Conservation (phyloP, 148 eudicot species). For the Talinum fruticosum region DNA sequence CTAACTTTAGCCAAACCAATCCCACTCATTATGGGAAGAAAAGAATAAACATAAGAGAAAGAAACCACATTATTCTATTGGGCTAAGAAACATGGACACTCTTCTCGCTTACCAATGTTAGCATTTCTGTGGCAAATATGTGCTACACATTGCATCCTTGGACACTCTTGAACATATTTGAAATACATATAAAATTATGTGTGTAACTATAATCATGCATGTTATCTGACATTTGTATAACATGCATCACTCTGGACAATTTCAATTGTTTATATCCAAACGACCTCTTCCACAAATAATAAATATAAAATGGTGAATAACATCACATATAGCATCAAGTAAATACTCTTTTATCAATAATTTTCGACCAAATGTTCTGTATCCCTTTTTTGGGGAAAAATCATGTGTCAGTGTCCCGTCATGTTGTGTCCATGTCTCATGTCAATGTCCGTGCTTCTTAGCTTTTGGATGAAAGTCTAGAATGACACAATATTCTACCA, state of each 20-base stretch:
- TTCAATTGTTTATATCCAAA: background rate
- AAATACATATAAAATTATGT: background rate
- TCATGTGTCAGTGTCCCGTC: too few species aligned
- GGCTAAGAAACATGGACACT: background rate
- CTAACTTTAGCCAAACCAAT: background rate
- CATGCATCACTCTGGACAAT: background rate
- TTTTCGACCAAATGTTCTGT: too few species aligned
- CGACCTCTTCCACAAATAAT: background rate
- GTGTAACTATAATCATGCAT: background rate
- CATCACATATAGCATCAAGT: too few species aligned
- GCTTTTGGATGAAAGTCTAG: too few species aligned
- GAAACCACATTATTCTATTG: background rate
- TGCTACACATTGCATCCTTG: background rate
- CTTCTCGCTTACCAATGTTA: too few species aligned
- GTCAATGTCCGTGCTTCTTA: too few species aligned
- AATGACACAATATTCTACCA: background rate
- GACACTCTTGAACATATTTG: background rate
- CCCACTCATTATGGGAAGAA: background rate
- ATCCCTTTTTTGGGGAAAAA: too few species aligned
- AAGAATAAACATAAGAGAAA: background rate
- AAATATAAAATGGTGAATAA: background rate
- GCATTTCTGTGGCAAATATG: background rate
- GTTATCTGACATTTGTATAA: background rate
- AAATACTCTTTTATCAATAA: too few species aligned
- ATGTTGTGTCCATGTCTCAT: too few species aligned